Percentiles rank a stretch among this genome's conserved stretches.
These are phyloP conservation scores for Lycium ferocissimum DNA, from an alignment of 257 asterid genomes.

Conservation along the genomic window DNA sequence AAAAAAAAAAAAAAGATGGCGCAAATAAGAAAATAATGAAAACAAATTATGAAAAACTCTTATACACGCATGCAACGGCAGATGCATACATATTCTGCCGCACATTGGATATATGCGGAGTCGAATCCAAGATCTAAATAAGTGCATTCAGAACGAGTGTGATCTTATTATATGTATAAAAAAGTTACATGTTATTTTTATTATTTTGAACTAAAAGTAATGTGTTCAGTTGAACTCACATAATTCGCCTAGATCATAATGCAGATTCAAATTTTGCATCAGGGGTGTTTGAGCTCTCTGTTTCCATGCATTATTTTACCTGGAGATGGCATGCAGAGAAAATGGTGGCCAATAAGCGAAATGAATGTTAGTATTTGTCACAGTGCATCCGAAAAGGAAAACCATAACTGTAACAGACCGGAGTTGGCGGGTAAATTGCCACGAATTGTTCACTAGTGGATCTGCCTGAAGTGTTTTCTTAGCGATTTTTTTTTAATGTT, in stretches of 20 bases:
- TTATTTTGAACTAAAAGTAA: background rate
- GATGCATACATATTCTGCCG: background rate
- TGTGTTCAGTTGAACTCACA: background rate
- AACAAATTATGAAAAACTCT: background rate
- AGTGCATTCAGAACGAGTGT: background rate
- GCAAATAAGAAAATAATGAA: background rate
- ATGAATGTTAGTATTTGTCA: constrained; percentile 16
- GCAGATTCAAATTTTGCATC: background rate
- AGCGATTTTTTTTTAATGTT: background rate
- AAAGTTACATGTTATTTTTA: no score
- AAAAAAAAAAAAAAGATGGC: background rate
- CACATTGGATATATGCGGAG: background rate
- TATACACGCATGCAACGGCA: background rate
- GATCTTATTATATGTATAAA: background rate
- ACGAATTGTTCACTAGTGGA: background rate
- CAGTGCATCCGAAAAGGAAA: background rate
- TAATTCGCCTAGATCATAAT: background rate
- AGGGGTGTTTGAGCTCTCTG: background rate
- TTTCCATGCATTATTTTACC: constrained; percentile 18
- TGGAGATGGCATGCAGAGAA: background rate
- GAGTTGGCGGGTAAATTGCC: constrained; percentile 23
- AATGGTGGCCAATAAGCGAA: background rate
- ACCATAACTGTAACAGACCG: background rate
- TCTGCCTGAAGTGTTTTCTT: background rate
- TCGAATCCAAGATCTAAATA: background rate